A percentile compares a stretch with the other conserved stretches of the same genome.
These are phyloP conservation scores for Neurospora sp. DNA, from an alignment of 495 filamentous ascomycete species.

Conservation along the genomic window DNA sequence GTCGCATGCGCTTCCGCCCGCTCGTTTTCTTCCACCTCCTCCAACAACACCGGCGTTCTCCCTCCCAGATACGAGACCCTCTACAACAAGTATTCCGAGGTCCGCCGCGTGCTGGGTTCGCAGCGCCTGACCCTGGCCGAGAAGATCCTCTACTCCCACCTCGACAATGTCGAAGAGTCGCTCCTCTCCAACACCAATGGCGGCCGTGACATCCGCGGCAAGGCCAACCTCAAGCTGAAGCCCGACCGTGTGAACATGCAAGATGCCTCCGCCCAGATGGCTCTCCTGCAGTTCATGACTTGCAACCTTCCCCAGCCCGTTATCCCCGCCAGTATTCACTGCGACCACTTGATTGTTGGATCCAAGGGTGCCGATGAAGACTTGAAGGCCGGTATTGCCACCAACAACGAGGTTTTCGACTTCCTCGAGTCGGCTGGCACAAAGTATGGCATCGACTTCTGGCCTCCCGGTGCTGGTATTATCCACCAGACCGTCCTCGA, in stretches of 20 bases:
- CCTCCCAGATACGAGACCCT: constrained; percentile 37
- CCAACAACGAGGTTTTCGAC: constrained; percentile 95
- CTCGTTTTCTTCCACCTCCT: constrained; percentile 10
- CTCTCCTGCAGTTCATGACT: constrained; percentile 95
- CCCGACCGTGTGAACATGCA: constrained; percentile 98
- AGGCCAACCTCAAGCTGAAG: constrained; percentile 92
- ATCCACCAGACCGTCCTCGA: constrained; percentile 98
- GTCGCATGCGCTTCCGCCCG: constrained; percentile 7
- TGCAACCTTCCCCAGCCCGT: constrained; percentile 83
- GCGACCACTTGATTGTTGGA: constrained; percentile 98
- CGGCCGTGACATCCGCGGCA: constrained; percentile 71
- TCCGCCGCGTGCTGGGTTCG: constrained; percentile 61
- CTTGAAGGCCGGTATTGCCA: constrained; percentile 73
- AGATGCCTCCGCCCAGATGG: constrained; percentile 98
- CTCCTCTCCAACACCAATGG: constrained; percentile 70
- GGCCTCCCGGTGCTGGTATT: constrained; percentile 97
- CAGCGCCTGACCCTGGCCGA: constrained; percentile 79
- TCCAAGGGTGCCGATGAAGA: constrained; percentile 81
- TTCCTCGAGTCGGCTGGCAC: constrained; percentile 90
- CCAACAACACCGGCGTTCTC: constrained; percentile 19
- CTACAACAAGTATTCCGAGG: constrained; percentile 40
- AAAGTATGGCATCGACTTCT: constrained; percentile 98
- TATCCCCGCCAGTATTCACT: constrained; percentile 97
- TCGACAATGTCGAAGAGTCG: constrained; percentile 78
- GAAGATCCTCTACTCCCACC: constrained; percentile 95